A percentile compares a stretch with the other conserved stretches of the same genome.
These are phyloP conservation scores for Ustilago loliicola DNA, from an alignment of 1,284 basidiomycete genomes.

Conservation along the genomic window DNA sequence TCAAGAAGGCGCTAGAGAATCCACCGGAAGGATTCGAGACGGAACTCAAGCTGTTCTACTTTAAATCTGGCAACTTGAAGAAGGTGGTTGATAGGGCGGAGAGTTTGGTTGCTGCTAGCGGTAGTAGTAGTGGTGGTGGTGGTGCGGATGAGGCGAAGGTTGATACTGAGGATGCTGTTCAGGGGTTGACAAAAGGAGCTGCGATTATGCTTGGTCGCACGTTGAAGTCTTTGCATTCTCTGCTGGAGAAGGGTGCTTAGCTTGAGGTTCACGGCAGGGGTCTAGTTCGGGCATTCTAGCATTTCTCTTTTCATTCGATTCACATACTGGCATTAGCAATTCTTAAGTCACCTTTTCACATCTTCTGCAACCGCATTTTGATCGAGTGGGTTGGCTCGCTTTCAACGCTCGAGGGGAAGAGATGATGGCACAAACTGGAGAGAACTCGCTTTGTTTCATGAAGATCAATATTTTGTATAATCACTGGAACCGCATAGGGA, in stretches of 20 bases:
- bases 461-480: slow-evolving; percentile 2
- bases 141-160: slow-evolving; percentile 22
- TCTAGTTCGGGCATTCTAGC: not conserved
- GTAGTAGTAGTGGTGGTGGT: not conserved
- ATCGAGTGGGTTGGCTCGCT: too few relatives aligned
- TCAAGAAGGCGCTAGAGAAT: slow-evolving; percentile 84
- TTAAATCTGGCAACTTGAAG: slow-evolving; percentile 21
- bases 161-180: slow-evolving; percentile 65
- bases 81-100: slow-evolving; percentile 34
- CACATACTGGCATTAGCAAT: not conserved
- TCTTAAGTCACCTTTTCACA: not conserved
- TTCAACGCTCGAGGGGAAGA: not conserved
- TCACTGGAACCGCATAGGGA: not conserved
- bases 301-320: not conserved
- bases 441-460: not conserved
- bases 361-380: not conserved
- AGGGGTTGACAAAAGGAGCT: slow-evolving; percentile 46
- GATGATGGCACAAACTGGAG: not conserved
- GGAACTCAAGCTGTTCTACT: slow-evolving; percentile 83
- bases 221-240: slow-evolving; percentile 16
- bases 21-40: slow-evolving; percentile 79
- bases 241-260: slow-evolving; percentile 6
- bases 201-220: slow-evolving; percentile 45
- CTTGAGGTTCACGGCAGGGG: not conserved
- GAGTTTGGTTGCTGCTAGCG: slow-evolving; percentile 16